These are phyloP conservation scores for Quercus rubra DNA, from an alignment of 306 rosid genomes.

Conservation along the genomic window DNA sequence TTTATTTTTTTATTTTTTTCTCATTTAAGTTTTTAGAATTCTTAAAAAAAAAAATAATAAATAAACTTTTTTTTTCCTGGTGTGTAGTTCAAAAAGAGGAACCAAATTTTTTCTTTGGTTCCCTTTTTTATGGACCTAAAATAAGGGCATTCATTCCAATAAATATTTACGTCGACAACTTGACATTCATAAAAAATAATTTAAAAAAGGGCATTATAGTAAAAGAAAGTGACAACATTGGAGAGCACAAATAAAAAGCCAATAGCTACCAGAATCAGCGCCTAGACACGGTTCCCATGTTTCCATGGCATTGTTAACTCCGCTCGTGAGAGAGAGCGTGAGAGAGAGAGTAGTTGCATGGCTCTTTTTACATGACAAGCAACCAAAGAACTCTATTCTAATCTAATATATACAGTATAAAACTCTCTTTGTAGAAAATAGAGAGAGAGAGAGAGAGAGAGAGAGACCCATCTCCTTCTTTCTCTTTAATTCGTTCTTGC, in stretches of 20 bases:
- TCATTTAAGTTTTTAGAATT: too few relatives aligned
- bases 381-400: conserved; percentile 19
- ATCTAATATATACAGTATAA: neutral
- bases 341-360: conserved; percentile 55
- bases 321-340: conserved; percentile 13
- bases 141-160: too few relatives aligned
- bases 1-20: too few relatives aligned
- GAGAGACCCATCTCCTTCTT: neutral
- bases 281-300: conserved; percentile 53
- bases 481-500: neutral
- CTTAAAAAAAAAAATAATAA: too few relatives aligned
- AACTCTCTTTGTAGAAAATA: neutral
- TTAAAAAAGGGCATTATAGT: conserved; percentile 6
- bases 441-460: conserved; percentile 7
- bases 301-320: conserved; percentile 30
- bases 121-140: too few relatives aligned
- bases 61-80: too few relatives aligned
- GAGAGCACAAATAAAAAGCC: conserved; percentile 11
- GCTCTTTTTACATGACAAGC: conserved; percentile 73
- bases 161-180: neutral
- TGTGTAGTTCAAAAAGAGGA: too few relatives aligned
- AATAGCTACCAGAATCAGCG: conserved; percentile 32
- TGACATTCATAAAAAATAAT: too few relatives aligned
- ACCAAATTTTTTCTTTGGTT: too few relatives aligned
- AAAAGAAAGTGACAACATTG: conserved; percentile 11